Conservation (phyloP, 495 filamentous ascomycete genomes). For the Aspergillus kassunensis region DNA sequence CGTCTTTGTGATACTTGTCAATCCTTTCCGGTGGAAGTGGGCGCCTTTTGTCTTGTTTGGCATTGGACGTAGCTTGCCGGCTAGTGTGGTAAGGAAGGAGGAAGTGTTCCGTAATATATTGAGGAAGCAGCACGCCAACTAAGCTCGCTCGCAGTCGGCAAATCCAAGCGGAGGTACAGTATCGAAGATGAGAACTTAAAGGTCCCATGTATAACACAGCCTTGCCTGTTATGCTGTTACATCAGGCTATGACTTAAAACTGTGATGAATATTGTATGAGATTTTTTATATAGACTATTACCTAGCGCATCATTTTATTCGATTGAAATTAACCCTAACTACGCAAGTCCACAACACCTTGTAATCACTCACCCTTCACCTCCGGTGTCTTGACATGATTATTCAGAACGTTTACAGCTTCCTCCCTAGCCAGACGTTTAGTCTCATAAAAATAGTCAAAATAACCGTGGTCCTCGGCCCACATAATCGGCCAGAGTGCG, state of each 20-base stretch:
- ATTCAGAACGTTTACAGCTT: neutral
- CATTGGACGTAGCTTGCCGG: constrained; percentile 61
- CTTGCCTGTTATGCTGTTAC: no score
- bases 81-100: constrained; percentile 61
- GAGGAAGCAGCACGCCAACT: constrained; percentile 22
- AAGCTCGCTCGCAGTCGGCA: neutral
- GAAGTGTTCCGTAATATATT: constrained; percentile 40
- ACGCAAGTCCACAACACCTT: no score
- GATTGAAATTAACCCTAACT: no score
- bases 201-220: no score
- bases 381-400: constrained; percentile 1
- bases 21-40: constrained; percentile 80
- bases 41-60: constrained; percentile 75
- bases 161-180: no score
- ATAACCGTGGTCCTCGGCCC: constrained; percentile 22
- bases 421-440: neutral
- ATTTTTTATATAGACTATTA: neutral
- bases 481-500: constrained; percentile 50
- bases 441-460: constrained; percentile 1
- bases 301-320: neutral
- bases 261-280: constrained; percentile 1
- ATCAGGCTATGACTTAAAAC: neutral
- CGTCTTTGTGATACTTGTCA: constrained; percentile 68
- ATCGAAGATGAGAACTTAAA: no score
- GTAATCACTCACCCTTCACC: neutral